Evolutionary conservation across 2,329 filamentous ascomycete species (phyloP).

Genomic region (Myriosclerotinia duriaeana): DNA sequence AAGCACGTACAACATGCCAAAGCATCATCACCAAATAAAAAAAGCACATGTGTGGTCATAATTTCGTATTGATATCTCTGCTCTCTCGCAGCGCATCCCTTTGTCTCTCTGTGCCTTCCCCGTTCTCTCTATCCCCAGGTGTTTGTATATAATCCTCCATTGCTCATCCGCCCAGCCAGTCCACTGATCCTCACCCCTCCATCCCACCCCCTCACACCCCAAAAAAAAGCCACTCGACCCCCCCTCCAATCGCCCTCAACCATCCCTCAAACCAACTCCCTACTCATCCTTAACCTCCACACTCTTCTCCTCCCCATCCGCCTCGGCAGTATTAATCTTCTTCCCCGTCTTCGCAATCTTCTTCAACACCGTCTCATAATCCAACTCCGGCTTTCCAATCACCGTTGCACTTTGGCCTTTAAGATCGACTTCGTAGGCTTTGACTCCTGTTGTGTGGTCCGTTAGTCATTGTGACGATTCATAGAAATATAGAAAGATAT

Average conservation of each 20-base stretch:
- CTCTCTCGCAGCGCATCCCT: too few relatives aligned
- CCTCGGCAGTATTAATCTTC: constrained; percentile 76
- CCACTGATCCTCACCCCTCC: too few relatives aligned
- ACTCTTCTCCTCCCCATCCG: constrained; percentile 61
- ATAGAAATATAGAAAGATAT: too few relatives aligned
- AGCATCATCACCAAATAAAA: neutral
- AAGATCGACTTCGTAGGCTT: constrained; percentile 83
- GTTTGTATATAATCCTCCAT: neutral
- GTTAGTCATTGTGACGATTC: too few relatives aligned
- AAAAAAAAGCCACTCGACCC: neutral
- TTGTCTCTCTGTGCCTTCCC: neutral
- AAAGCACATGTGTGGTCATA: neutral
- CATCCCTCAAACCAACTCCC: neutral
- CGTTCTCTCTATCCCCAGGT: neutral
- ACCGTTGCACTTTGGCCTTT: constrained; percentile 81
- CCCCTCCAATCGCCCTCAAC: neutral
- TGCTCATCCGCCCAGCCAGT: neutral
- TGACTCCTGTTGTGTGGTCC: constrained; percentile 61
- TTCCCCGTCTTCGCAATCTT: constrained; percentile 97
- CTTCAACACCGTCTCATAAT: constrained; percentile 77
- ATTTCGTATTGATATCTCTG: neutral
- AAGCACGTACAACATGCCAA: too few relatives aligned
- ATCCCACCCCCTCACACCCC: too few relatives aligned
- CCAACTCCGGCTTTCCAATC: constrained; percentile 64
- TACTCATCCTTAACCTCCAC: constrained; percentile 47